A percentile compares a stretch with the other conserved stretches of the same genome.
Evolutionary conservation across 768 basidiomycete species (phyloP).

Genomic region (Gelatoporia subvermispora): DNA sequence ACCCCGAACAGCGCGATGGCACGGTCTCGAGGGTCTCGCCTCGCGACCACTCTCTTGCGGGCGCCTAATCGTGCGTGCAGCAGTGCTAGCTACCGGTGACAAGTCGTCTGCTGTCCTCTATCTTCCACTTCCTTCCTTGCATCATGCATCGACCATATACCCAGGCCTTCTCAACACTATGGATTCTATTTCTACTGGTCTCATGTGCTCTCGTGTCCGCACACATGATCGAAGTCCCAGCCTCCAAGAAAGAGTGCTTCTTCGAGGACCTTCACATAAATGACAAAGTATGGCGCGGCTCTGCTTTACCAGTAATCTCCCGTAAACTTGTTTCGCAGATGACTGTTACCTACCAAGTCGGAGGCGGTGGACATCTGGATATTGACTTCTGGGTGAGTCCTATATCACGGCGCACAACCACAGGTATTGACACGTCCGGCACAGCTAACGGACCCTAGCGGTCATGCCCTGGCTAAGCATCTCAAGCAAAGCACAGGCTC

Average conservation of each 20-base stretch:
- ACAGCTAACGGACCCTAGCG: constrained; percentile 79
- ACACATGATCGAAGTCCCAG: constrained; percentile 70
- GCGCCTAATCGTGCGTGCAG: background rate
- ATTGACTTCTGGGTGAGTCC: constrained; percentile 89
- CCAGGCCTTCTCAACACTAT: constrained; percentile 35
- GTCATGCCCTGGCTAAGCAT: constrained; percentile 66
- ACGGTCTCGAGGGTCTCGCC: constrained; percentile 1
- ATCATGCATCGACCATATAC: constrained; percentile 35
- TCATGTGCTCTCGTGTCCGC: constrained; percentile 39
- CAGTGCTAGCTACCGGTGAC: background rate
- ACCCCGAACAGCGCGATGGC: no score
- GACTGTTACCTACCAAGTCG: constrained; percentile 99
- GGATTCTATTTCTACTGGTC: constrained; percentile 33
- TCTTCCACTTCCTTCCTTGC: constrained; percentile 2
- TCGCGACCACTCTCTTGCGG: background rate
- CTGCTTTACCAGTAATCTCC: background rate
- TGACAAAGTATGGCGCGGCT: constrained; percentile 65
- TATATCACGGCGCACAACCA: background rate
- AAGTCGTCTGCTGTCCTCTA: background rate
- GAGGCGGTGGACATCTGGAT: constrained; percentile 93
- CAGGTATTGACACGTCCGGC: constrained; percentile 3
- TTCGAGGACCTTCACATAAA: constrained; percentile 90
- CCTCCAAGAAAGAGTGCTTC: constrained; percentile 89
- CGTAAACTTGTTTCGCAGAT: constrained; percentile 49
- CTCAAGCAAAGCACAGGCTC: constrained; percentile 87